These are phyloP conservation scores for Euphorbia lathyris DNA, from an alignment of 345 rosid species.

Conservation along the genomic window DNA sequence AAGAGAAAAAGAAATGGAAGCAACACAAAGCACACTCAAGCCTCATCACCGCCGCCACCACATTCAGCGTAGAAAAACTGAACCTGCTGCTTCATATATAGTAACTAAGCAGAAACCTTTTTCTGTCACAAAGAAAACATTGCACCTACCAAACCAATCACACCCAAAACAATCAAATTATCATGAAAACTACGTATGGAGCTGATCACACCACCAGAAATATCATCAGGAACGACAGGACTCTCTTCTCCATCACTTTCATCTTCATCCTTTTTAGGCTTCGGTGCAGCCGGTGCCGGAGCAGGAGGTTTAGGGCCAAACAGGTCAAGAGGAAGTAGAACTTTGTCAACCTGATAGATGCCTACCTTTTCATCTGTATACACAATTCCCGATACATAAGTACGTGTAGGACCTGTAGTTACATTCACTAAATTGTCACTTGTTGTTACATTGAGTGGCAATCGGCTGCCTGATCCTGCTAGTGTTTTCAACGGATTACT, in stretches of 20 bases:
- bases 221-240: conserved; percentile 24
- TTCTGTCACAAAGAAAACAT: not conserved
- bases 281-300: conserved; percentile 33
- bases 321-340: conserved; percentile 41
- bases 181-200: too few species aligned
- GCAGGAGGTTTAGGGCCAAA: conserved; percentile 46
- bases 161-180: not conserved
- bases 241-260: conserved; percentile 13
- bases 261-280: conserved; percentile 30
- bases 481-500: conserved; percentile 25
- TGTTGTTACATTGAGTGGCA: conserved; percentile 13
- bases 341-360: conserved; percentile 44
- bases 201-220: not conserved
- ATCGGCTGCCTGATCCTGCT: conserved; percentile 21
- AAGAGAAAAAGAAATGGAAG: not conserved
- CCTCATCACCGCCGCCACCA: not conserved
- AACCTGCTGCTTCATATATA: too few species aligned
- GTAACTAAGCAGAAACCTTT: not conserved
- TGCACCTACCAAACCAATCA: not conserved
- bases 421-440: conserved; percentile 37
- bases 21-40: not conserved
- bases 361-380: conserved; percentile 37
- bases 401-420: conserved; percentile 35
- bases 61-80: too few species aligned
- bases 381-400: conserved; percentile 31